Conservation (phyloP, 768 basidiomycete species). For the Auriscalpium vulgare region DNA sequence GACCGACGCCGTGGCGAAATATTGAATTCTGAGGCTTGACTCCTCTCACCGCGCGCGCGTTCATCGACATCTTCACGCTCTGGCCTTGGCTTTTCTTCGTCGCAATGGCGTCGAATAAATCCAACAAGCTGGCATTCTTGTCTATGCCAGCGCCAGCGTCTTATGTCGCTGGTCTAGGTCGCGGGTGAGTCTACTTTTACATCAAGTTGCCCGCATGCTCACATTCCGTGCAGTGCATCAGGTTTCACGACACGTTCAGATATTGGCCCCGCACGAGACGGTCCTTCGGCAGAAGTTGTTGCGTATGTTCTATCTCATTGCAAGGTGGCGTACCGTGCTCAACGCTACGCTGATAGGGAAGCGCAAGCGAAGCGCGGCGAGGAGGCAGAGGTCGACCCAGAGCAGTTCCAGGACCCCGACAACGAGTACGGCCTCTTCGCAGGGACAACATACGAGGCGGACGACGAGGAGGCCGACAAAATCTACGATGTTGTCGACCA, state of each 20-base stretch:
- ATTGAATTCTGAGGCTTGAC: not conserved
- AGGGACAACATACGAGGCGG: conserved; percentile 91
- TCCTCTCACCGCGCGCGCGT: not conserved
- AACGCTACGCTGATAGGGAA: conserved; percentile 42
- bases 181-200: conserved; percentile 55
- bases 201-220: not conserved
- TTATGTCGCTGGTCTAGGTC: conserved; percentile 96
- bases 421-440: conserved; percentile 96
- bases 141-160: conserved; percentile 93
- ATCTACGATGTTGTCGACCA: conserved; percentile 92
- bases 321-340: not conserved
- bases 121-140: conserved; percentile 80
- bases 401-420: conserved; percentile 94
- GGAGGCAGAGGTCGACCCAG: conserved; percentile 81
- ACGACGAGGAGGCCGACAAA: conserved; percentile 94
- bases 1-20: too few relatives aligned
- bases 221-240: conserved; percentile 55
- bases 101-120: conserved; percentile 41
- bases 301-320: conserved; percentile 44
- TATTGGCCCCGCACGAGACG: conserved; percentile 96
- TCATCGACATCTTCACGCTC: not conserved
- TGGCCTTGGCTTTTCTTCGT: not conserved
- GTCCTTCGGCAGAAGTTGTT: conserved; percentile 84
- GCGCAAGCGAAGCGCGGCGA: conserved; percentile 83
- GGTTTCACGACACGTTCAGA: conserved; percentile 98